Percentiles rank a stretch among this genome's conserved stretches.
Conservation (phyloP, 2,329 filamentous ascomycete genomes). For the Xylariales sp. region DNA sequence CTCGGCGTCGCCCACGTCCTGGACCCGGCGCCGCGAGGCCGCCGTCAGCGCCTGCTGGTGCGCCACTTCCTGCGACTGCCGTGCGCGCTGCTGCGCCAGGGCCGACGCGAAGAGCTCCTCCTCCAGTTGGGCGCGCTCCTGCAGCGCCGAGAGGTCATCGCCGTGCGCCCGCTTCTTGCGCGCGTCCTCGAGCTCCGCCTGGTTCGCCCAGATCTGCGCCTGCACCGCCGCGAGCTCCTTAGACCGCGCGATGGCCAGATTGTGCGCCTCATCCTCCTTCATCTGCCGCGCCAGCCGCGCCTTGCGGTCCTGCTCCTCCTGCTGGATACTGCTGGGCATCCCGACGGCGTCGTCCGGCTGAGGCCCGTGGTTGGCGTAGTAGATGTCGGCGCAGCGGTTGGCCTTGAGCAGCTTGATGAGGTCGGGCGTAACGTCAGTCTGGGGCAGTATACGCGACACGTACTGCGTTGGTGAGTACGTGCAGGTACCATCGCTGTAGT, state of each 20-base stretch:
- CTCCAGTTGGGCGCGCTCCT: slow-evolving; percentile 41
- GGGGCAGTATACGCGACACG: slow-evolving; percentile 40
- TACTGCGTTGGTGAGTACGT: slow-evolving; percentile 65
- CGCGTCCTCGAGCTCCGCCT: slow-evolving; percentile 47
- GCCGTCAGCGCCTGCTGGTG: slow-evolving; percentile 46
- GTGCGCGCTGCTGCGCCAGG: slow-evolving; percentile 29
- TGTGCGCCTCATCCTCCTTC: slow-evolving; percentile 45
- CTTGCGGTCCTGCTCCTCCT: slow-evolving; percentile 45
- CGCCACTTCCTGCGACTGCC: slow-evolving; percentile 30
- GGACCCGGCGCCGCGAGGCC: slow-evolving; percentile 37
- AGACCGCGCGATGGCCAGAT: slow-evolving; percentile 40
- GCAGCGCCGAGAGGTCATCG: slow-evolving; percentile 39
- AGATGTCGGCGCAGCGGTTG: slow-evolving; percentile 50
- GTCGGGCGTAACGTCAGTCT: slow-evolving; percentile 31
- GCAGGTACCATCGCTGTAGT: slow-evolving; percentile 45
- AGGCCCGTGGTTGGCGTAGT: slow-evolving; percentile 47
- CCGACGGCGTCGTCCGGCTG: slow-evolving; percentile 51
- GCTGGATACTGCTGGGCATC: slow-evolving; percentile 44
- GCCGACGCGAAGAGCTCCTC: slow-evolving; percentile 35
- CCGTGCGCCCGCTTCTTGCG: slow-evolving; percentile 40
- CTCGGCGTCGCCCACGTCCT: slow-evolving; percentile 42
- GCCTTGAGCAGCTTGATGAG: slow-evolving; percentile 45
- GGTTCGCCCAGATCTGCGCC: slow-evolving; percentile 42
- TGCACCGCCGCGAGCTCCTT: slow-evolving; percentile 49
- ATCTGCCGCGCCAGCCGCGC: slow-evolving; percentile 39